Base-by-base conservation (phyloP, 2,329 filamentous ascomycete genomes). In the Decorospora gaudefroyi region DNA sequence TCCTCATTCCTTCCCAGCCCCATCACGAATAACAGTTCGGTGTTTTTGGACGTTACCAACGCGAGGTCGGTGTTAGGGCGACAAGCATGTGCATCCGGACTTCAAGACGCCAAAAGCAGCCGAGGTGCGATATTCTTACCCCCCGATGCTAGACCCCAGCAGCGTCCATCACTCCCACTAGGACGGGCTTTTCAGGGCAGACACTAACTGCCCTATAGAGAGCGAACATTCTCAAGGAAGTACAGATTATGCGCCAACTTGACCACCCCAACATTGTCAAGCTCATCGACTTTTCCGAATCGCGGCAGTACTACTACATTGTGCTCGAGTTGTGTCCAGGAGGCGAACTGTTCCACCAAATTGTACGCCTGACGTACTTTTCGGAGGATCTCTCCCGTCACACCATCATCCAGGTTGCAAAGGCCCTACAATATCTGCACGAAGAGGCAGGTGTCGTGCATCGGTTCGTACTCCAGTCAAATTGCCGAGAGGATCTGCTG, bases 331-430 rank as follows among this genome's bases (percentile, higher is more conserved):
- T 97, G 29, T 95, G 92, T 45, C 90, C 91, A 0, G 93, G 93
- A 46, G 93, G 93, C 65, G 93, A 99, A 74, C 78, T 99, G 8
- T 99, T 99, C 78, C 93, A 99, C 71, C 92, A 97, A 70, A 97
- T 99, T 60, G 93, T 99, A 37, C 87, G 92, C 57, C 83, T 99
- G 68, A 99, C 93, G 10, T 99, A 97, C 71, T 99, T 99, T 69
- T 97, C 92, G 75, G 93, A 99, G 70, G 86, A 96, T 34, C 78
- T 99, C 1, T 95, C 91, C 39, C 82, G 93, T 56, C 93, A 97
- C 69, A 92, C 97, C 62, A 99, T 99, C 60, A 77, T 85, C 3
- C 92, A 97, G 68, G 93, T 99, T 11, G 93, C 93, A n/a, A 84
- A 95, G 60, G 92, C 93, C 10, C 78, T 99, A 40, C 86, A 92